Evolutionary conservation across 345 rosid genomes (phyloP), one percentile per base, ranked within the genome.

Genomic region (Laguncularia racemosa): DNA sequence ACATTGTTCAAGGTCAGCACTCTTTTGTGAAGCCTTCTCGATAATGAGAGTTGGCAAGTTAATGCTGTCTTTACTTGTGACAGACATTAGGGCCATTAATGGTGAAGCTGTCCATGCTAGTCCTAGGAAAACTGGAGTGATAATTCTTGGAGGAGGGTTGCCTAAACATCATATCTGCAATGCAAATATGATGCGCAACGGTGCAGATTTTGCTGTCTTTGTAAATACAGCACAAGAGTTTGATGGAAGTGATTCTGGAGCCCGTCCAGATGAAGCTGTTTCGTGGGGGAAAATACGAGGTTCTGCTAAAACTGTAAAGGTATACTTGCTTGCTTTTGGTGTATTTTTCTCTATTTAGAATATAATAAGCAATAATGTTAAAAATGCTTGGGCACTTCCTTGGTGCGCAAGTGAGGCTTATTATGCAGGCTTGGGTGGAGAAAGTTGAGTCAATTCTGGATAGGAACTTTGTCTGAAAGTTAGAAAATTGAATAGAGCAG

Each of bases 191-290:
- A 86, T 89, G 97, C 86, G 92, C 46, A 89, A 86, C 63, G 97
- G 97, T 65, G 86, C 95, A 0, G 95, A 86, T 72, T 86, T 82
- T 73, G 90, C 97, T 56, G 88, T 89, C 18, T 93, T 82, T 60
- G 85, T 93, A 67, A 89, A 90, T 63, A 93, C 99, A 0, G 96
- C 89, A 15, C 96, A 87, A 60, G 99, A 93, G 69, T 93, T 78
- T 75, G 99, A 93, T 65, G 99, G 97, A 51, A 93, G 97, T 26
- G 96, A 89, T 78, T 93, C 99, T 0, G 97, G 99, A 56, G 97
- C 99, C 56, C 86, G 62, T 21, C 97, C 97, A 49, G 96, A 87
- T 63, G 97, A 93, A 76, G 99, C 96, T 23, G 85, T 93, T 17
- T 93, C 97, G 1, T 87, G 97, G 97, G 99, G 97, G 55, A 85